A percentile compares a stretch with the other conserved stretches of the same genome.
phyloP scores from a whole-genome alignment of 331 rosid species.

The Cucumis variabilis region DNA sequence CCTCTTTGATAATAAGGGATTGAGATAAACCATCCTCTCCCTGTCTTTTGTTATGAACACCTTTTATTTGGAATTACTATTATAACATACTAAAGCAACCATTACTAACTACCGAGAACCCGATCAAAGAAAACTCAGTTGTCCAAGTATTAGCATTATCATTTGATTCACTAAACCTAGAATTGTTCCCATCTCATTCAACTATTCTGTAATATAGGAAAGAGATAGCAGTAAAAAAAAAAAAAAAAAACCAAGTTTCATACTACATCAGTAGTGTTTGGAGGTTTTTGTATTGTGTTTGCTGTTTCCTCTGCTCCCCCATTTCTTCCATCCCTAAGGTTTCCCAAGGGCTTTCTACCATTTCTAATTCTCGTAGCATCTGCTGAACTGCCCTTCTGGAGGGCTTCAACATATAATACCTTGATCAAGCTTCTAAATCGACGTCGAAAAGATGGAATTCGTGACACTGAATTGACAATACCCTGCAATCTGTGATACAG shows the following conservation, averaged over 20 bases:
- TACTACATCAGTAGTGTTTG: constrained; percentile 31
- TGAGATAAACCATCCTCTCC: no score
- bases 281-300: constrained; percentile 14
- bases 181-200: neutral
- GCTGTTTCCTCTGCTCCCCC: constrained; percentile 25
- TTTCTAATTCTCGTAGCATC: constrained; percentile 26
- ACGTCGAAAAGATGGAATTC: constrained; percentile 76
- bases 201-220: neutral
- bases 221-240: neutral
- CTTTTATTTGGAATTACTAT: neutral
- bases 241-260: neutral
- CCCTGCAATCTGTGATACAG: constrained; percentile 65
- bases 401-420: constrained; percentile 66
- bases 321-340: constrained; percentile 30
- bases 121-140: neutral
- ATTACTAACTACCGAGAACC: neutral
- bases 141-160: neutral
- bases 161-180: neutral
- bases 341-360: constrained; percentile 25
- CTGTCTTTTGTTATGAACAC: neutral
- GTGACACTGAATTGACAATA: constrained; percentile 67
- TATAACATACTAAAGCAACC: neutral
- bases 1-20: no score
- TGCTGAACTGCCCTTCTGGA: constrained; percentile 53
- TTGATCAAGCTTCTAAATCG: constrained; percentile 62